These are phyloP conservation scores for Annulohypoxylon maeteangense DNA, from an alignment of 495 filamentous ascomycete genomes.

Conservation along the genomic window DNA sequence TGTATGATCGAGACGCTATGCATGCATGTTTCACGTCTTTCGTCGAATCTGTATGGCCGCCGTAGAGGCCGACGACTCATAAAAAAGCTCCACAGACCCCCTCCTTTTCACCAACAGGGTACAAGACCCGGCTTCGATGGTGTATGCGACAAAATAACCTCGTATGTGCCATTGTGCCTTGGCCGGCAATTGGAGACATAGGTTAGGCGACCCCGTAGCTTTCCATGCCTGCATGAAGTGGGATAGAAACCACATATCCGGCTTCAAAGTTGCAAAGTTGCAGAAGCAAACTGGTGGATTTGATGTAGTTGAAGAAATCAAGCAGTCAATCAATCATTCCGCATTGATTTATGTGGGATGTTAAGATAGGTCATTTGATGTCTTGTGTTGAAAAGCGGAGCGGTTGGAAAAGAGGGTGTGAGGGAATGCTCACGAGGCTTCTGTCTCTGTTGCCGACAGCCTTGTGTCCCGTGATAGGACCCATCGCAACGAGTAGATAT, in stretches of 20 bases:
- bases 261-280: not conserved
- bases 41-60: slow-evolving; percentile 23
- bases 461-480: slow-evolving; percentile 30
- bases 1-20: slow-evolving; percentile 40
- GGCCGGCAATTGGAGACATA: slow-evolving; percentile 6
- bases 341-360: slow-evolving; percentile 22
- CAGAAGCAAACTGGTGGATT: not conserved
- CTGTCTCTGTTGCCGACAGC: slow-evolving; percentile 15
- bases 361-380: slow-evolving; percentile 37
- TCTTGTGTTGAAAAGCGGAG: slow-evolving; percentile 30
- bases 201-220: not conserved
- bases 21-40: slow-evolving; percentile 42
- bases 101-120: slow-evolving; percentile 7
- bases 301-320: not conserved
- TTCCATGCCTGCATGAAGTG: not conserved
- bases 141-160: slow-evolving; percentile 14
- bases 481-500: not conserved
- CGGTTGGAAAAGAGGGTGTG: slow-evolving; percentile 39
- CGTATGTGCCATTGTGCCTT: slow-evolving; percentile 10
- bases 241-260: slow-evolving; percentile 1
- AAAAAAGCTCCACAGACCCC: slow-evolving; percentile 21
- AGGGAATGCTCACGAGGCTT: slow-evolving; percentile 41
- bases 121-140: not conserved
- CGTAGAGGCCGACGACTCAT: slow-evolving; percentile 18
- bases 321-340: slow-evolving; percentile 3